Percentiles rank a stretch among this genome's conserved stretches.
phyloP scores from a whole-genome alignment of 2,329 filamentous ascomycete species.

The Orbilia brochopaga region DNA sequence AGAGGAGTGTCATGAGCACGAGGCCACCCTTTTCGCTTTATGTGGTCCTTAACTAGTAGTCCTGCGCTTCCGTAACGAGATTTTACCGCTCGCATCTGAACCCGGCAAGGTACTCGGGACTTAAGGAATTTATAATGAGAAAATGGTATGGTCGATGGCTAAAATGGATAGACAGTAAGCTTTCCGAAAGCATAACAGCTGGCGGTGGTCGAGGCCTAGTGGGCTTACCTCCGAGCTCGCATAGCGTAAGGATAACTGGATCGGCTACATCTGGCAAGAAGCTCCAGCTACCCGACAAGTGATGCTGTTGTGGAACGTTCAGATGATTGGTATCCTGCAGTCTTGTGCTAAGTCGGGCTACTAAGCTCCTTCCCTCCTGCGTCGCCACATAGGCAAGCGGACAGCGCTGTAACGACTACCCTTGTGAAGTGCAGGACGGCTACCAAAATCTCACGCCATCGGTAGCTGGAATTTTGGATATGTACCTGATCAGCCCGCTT shows the following conservation, averaged over 20 bases:
- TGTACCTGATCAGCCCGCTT: slow-evolving; percentile 46
- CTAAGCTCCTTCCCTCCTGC: slow-evolving; percentile 50
- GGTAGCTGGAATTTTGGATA: slow-evolving; percentile 45
- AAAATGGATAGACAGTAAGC: slow-evolving; percentile 44
- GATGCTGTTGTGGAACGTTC: slow-evolving; percentile 50
- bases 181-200: slow-evolving; percentile 40
- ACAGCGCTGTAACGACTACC: slow-evolving; percentile 33
- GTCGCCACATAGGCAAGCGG: slow-evolving; percentile 50
- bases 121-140: slow-evolving; percentile 36
- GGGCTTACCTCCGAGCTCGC: slow-evolving; percentile 47
- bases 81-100: slow-evolving; percentile 46
- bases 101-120: slow-evolving; percentile 45
- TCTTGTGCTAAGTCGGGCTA: slow-evolving; percentile 41
- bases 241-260: slow-evolving; percentile 8
- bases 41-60: slow-evolving; percentile 39
- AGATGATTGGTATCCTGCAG: slow-evolving; percentile 33
- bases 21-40: slow-evolving; percentile 48
- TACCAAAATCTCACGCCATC: slow-evolving; percentile 49
- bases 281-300: slow-evolving; percentile 35
- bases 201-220: slow-evolving; percentile 18
- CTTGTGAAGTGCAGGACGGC: slow-evolving; percentile 45
- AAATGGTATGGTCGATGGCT: slow-evolving; percentile 45
- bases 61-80: slow-evolving; percentile 46
- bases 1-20: slow-evolving; percentile 44
- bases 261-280: slow-evolving; percentile 47